Base-by-base conservation (phyloP, 352 stramenopile genomes). In the Phytopythium oedochilum region DNA sequence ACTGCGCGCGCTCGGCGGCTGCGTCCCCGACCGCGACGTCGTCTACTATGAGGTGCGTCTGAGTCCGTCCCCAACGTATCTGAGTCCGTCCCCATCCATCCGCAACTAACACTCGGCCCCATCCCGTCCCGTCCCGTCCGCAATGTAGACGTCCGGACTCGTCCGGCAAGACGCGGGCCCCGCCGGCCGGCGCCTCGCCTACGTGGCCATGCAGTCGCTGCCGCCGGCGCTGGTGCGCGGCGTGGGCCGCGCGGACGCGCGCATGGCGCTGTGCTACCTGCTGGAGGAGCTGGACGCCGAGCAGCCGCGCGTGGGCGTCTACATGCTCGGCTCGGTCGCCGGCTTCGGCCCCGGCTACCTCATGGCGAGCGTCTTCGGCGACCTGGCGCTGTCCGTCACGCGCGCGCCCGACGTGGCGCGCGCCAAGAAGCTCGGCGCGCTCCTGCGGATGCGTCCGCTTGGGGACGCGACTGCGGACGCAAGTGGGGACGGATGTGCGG, bases 201-300 rank as follows among this genome's bases (percentile, higher is more conserved):
- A 76, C 40, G 68, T 78, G 18, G 39, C 73, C 39, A 60, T 83
- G 62, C 68, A 80, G 43, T 83, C 73, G 0, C 46, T 83, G 7
- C 54, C 75, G 32, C 60, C 68, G 0, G 67, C 10, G 60, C 73
- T 49, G 65, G 53, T 43, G 61, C 60, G 17, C 51, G 63, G 22
- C 67, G 66, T 35, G 20, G 60, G n/a, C 59, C 55, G 47, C 66
- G 64, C 49, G 66, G 70, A 14, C 61, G 67, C 8, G 42, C 64
- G 6, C 42, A 69, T 36, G 23, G 74, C 61, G 11, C 31, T 73
- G 3, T 79, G 67, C 35, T 83, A 77, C 48, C 52, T 77, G 12
- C 55, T 80, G 9, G 67, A 83, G 38, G 62, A 74, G 45, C 59
- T 73, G 8, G 59, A 73, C 17, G 35, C 6, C 15, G 44, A 36